Evolutionary conservation across 2,329 filamentous ascomycete species (phyloP).

Genomic region (Colletotrichum brevisporum): DNA sequence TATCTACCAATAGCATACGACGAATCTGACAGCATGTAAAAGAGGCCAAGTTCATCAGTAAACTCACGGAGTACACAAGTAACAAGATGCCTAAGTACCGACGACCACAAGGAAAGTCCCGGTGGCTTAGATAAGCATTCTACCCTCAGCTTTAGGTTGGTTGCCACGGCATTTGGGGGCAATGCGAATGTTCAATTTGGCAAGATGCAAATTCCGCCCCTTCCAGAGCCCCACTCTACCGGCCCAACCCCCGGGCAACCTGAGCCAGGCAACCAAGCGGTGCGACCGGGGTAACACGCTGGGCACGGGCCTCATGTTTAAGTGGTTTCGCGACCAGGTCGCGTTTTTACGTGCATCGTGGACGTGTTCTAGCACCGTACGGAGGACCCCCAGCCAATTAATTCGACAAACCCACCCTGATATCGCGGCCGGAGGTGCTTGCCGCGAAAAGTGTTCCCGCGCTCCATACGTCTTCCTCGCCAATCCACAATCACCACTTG

Average conservation of each 20-base stretch:
- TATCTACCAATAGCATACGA: too few relatives aligned
- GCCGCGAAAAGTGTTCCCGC: slow-evolving; percentile 31
- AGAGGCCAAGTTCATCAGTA: too few relatives aligned
- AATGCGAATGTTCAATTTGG: slow-evolving; percentile 15
- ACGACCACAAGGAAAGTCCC: not conserved
- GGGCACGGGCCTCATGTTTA: slow-evolving; percentile 42
- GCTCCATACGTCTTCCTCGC: slow-evolving; percentile 14
- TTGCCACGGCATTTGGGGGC: slow-evolving; percentile 22
- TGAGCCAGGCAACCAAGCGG: slow-evolving; percentile 23
- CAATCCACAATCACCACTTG: slow-evolving; percentile 27
- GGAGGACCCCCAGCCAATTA: slow-evolving; percentile 37
- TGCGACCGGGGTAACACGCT: slow-evolving; percentile 38
- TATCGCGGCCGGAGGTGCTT: slow-evolving; percentile 11
- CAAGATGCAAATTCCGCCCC: slow-evolving; percentile 25
- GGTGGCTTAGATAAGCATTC: slow-evolving; percentile 16
- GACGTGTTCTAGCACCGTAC: slow-evolving; percentile 38
- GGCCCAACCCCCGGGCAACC: slow-evolving; percentile 37
- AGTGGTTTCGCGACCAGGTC: slow-evolving; percentile 41
- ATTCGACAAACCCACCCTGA: slow-evolving; percentile 22
- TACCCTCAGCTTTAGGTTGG: not conserved
- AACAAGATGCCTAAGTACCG: too few relatives aligned
- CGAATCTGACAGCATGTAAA: too few relatives aligned
- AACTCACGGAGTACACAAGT: too few relatives aligned
- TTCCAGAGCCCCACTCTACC: slow-evolving; percentile 25
- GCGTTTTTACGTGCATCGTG: slow-evolving; percentile 44